phyloP scores from a whole-genome alignment of 2,329 filamentous ascomycete genomes.

The Davidsoniella australis region DNA sequence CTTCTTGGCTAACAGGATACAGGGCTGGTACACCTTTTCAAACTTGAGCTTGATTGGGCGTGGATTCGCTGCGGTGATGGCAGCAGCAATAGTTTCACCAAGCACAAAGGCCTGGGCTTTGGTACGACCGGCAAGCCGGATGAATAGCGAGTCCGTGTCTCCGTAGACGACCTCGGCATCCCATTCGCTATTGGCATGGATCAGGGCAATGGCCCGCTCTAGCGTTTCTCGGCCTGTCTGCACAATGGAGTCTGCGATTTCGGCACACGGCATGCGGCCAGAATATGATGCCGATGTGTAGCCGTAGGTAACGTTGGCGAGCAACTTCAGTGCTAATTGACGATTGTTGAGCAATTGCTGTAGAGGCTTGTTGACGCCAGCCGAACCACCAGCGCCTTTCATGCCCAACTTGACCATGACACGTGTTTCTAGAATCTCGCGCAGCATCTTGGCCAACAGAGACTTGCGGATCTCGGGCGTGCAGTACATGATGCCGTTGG shows the following conservation, averaged over 20 bases:
- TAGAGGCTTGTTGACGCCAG: neutral
- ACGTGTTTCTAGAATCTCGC: constrained; percentile 85
- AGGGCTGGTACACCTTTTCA: constrained; percentile 95
- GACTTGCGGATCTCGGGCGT: constrained; percentile 77
- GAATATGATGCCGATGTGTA: constrained; percentile 96
- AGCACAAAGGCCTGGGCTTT: constrained; percentile 81
- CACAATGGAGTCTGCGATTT: constrained; percentile 96
- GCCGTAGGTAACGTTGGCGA: constrained; percentile 97
- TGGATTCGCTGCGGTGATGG: constrained; percentile 78
- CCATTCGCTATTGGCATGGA: constrained; percentile 78
- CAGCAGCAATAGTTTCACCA: constrained; percentile 77
- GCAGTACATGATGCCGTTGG: constrained; percentile 92
- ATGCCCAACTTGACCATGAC: constrained; percentile 97
- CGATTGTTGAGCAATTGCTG: constrained; percentile 85
- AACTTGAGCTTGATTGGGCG: constrained; percentile 91
- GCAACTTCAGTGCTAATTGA: constrained; percentile 82
- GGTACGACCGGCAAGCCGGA: constrained; percentile 75
- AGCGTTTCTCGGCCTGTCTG: constrained; percentile 90
- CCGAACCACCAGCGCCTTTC: constrained; percentile 19
- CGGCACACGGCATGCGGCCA: constrained; percentile 90
- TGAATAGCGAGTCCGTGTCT: constrained; percentile 89
- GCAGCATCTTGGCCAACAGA: constrained; percentile 86
- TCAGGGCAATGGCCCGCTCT: constrained; percentile 80
- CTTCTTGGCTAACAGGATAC: constrained; percentile 87
- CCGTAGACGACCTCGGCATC: constrained; percentile 94